Percentiles rank a stretch among this genome's conserved stretches.
These are phyloP conservation scores for Lactarius quietus DNA, from an alignment of 768 basidiomycete genomes.

Conservation along the genomic window DNA sequence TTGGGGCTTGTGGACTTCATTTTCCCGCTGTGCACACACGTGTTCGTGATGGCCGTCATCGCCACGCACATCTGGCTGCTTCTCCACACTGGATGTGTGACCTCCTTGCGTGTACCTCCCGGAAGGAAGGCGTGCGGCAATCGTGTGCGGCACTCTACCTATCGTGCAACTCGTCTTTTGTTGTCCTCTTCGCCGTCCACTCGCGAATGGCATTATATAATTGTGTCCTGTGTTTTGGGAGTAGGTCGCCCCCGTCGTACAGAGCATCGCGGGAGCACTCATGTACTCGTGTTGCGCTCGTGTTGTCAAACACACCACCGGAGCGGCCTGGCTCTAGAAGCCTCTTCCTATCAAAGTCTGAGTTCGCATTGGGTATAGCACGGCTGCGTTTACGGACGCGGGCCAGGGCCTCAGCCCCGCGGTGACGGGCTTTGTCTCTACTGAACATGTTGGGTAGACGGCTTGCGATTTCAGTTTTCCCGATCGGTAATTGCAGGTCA, in stretches of 20 bases:
- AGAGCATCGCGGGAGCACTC: conserved; percentile 19
- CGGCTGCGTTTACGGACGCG: conserved; percentile 1
- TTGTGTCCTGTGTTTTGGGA: conserved; percentile 28
- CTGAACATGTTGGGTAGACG: no score
- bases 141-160: conserved; percentile 40
- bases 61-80: conserved; percentile 38
- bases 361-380: not conserved
- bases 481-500: no score
- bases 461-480: no score
- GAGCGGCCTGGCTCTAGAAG: not conserved
- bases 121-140: conserved; percentile 24
- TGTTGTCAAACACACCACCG: not conserved
- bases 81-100: conserved; percentile 23
- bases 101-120: not conserved
- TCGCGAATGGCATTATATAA: conserved; percentile 40
- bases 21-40: conserved; percentile 42
- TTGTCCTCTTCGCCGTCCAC: conserved; percentile 36
- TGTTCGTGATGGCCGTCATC: conserved; percentile 42
- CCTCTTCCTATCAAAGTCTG: not conserved
- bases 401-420: not conserved
- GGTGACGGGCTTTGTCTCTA: no score
- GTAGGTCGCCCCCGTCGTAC: not conserved
- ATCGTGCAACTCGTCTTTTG: conserved; percentile 41
- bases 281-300: conserved; percentile 20
- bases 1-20: conserved; percentile 36